These are phyloP conservation scores for Trypanosoma theileri DNA, from an alignment of 208 protist species.

Conservation along the genomic window DNA sequence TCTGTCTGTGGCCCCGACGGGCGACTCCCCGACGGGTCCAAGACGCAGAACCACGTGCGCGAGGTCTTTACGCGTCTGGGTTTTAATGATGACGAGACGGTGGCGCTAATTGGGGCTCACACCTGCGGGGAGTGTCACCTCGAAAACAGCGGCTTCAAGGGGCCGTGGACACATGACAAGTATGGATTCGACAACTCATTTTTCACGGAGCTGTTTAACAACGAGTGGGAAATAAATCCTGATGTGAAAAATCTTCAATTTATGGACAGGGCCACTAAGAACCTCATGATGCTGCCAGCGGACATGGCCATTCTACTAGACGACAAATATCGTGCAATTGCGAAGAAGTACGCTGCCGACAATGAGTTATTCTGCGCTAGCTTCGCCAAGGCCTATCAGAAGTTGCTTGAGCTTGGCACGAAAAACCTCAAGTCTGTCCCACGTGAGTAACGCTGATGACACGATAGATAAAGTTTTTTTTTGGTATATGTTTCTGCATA, in stretches of 20 bases:
- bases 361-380: constrained; percentile 87
- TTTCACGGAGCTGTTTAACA: constrained; percentile 81
- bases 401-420: constrained; percentile 68
- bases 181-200: constrained; percentile 93
- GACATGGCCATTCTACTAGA: constrained; percentile 88
- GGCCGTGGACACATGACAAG: constrained; percentile 91
- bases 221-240: constrained; percentile 82
- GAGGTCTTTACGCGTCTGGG: constrained; percentile 91
- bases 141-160: constrained; percentile 79
- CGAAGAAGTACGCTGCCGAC: constrained; percentile 90
- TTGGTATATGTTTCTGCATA: no score
- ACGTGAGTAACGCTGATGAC: background rate
- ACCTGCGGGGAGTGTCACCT: constrained; percentile 90
- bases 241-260: constrained; percentile 66
- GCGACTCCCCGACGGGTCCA: constrained; percentile 85
- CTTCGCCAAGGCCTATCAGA: constrained; percentile 84
- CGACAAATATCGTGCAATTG: constrained; percentile 75
- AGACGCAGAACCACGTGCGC: constrained; percentile 78
- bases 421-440: constrained; percentile 33
- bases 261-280: constrained; percentile 69
- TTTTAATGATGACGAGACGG: constrained; percentile 93
- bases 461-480: background rate
- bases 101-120: constrained; percentile 92
- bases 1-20: constrained; percentile 70
- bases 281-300: constrained; percentile 93